These are phyloP conservation scores for Pseudocercospora eumusae DNA, from an alignment of 2,329 filamentous ascomycete genomes.

Conservation along the genomic window DNA sequence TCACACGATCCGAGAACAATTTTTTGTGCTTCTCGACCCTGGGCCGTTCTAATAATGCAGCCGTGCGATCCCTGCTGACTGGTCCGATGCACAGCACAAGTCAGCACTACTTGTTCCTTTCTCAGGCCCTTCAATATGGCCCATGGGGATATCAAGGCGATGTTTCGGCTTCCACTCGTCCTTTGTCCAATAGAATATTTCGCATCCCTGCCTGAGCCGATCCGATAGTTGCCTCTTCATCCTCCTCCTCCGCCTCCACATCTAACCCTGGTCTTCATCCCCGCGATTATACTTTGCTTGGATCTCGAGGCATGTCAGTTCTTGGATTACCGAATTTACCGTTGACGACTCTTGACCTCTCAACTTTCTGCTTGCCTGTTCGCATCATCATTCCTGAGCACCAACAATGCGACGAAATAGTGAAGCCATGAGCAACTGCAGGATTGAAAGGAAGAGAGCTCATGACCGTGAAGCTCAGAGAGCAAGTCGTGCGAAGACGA, in stretches of 20 bases:
- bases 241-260: neutral
- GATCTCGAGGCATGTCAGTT: neutral
- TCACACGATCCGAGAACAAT: neutral
- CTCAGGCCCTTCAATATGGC: neutral
- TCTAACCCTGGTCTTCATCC: neutral
- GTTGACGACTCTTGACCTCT: conserved; percentile 1
- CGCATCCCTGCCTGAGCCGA: neutral
- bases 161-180: conserved; percentile 1
- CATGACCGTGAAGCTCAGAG: conserved; percentile 30
- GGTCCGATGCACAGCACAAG: neutral
- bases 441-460: conserved; percentile 33
- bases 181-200: conserved; percentile 1
- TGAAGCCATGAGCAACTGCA: conserved; percentile 25
- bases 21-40: conserved; percentile 2
- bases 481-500: conserved; percentile 30
- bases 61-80: neutral
- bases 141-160: neutral
- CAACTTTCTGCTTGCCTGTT: neutral
- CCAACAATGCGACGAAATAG: conserved; percentile 23
- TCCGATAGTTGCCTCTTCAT: conserved; percentile 1
- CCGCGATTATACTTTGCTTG: conserved; percentile 12
- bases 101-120: conserved; percentile 2
- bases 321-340: conserved; percentile 6
- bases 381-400: neutral
- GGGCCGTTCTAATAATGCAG: conserved; percentile 3